Evolutionary conservation across 129 eudicot species (phyloP).

Genomic region (Kitagawia praeruptora): DNA sequence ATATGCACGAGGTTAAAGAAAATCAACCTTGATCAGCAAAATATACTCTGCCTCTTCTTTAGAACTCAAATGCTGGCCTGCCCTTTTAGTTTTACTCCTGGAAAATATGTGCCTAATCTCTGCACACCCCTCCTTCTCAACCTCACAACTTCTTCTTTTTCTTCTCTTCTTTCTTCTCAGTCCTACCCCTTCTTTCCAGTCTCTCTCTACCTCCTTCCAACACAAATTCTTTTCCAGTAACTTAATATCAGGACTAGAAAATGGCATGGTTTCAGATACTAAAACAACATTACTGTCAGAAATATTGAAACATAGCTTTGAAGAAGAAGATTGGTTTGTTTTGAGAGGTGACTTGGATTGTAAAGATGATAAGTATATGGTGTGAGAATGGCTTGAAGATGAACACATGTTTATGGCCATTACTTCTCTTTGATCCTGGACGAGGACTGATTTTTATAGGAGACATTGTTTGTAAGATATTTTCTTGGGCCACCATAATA

Average conservation of each 20-base stretch:
- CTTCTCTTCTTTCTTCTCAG: slow-evolving; percentile 33
- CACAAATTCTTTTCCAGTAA: slow-evolving; percentile 6
- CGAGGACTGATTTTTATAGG: neutral
- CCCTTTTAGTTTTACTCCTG: slow-evolving; percentile 8
- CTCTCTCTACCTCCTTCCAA: slow-evolving; percentile 12
- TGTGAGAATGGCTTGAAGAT: slow-evolving; percentile 19
- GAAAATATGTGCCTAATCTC: neutral
- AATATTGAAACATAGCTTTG: slow-evolving; percentile 2
- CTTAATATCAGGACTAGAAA: neutral
- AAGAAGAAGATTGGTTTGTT: slow-evolving; percentile 7
- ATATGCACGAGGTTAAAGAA: neutral
- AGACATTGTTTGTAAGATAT: neutral
- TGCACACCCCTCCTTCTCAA: neutral
- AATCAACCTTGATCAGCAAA: slow-evolving; percentile 22
- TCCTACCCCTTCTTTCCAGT: slow-evolving; percentile 17
- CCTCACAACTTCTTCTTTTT: slow-evolving; percentile 16
- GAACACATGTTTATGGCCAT: slow-evolving; percentile 31
- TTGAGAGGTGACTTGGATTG: slow-evolving; percentile 18
- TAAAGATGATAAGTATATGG: slow-evolving; percentile 10
- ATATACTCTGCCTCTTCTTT: slow-evolving; percentile 32
- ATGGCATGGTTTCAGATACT: slow-evolving; percentile 3
- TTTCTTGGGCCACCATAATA: neutral
- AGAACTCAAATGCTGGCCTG: slow-evolving; percentile 14
- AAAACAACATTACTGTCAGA: slow-evolving; percentile 4
- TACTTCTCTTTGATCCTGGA: neutral